These are phyloP conservation scores for Gaeumannomyces tritici DNA, from an alignment of 2,329 filamentous ascomycete species.

Conservation along the genomic window DNA sequence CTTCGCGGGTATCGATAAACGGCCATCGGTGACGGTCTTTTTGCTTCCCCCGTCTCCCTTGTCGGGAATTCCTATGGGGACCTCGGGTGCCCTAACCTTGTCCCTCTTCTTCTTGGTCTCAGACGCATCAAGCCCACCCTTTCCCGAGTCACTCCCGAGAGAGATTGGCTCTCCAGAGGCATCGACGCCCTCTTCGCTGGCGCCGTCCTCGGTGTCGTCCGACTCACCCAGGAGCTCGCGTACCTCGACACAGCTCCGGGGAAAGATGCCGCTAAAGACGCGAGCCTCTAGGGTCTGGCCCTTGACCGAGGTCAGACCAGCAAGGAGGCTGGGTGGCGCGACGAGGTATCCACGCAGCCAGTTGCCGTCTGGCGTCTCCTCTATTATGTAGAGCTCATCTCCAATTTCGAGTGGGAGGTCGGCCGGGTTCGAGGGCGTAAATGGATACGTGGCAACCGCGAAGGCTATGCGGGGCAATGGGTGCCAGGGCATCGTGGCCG, in stretches of 20 bases:
- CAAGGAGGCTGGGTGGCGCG: slow-evolving; percentile 83
- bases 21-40: slow-evolving; percentile 16
- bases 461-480: slow-evolving; percentile 95
- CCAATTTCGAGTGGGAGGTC: slow-evolving; percentile 95
- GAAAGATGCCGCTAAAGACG: slow-evolving; percentile 98
- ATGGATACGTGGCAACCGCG: slow-evolving; percentile 92
- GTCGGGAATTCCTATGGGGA: slow-evolving; percentile 8
- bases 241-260: slow-evolving; percentile 87
- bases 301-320: slow-evolving; percentile 81
- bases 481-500: slow-evolving; percentile 77
- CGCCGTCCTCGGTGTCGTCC: slow-evolving; percentile 40
- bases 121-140: slow-evolving; percentile 35
- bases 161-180: slow-evolving; percentile 22
- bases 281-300: slow-evolving; percentile 90
- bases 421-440: slow-evolving; percentile 74
- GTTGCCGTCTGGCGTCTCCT: slow-evolving; percentile 82
- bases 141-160: slow-evolving; percentile 39
- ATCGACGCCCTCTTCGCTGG: slow-evolving; percentile 25
- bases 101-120: slow-evolving; percentile 26
- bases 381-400: slow-evolving; percentile 97
- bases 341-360: slow-evolving; percentile 96
- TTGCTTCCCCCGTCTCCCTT: slow-evolving; percentile 15
- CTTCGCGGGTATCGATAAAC: slow-evolving; percentile 35
- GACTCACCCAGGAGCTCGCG: slow-evolving; percentile 79
- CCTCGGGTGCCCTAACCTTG: slow-evolving; percentile 14